Evolutionary conservation across 164 flowering plant genomes (phyloP).

Genomic region (Chloranthus sessilifolius): DNA sequence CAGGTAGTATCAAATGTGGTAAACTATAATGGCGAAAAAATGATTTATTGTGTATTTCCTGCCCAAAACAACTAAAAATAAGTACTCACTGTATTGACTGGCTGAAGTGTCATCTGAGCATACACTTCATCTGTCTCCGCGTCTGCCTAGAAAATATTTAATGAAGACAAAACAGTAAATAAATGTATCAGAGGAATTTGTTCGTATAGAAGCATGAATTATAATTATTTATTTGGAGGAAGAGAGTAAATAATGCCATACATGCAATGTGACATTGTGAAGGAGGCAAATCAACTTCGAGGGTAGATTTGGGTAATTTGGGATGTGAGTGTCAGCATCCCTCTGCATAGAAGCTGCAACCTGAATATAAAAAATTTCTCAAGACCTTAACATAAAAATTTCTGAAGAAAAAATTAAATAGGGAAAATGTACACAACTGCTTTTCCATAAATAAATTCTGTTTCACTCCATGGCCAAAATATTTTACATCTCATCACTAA

Average conservation of each 20-base stretch:
- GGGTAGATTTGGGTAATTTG: constrained; percentile 88
- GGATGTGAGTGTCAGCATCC: constrained; percentile 83
- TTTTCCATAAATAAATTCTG: no score
- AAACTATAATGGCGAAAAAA: no score
- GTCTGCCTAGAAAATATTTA: constrained; percentile 80
- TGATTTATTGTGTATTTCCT: no score
- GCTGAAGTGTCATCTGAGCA: constrained; percentile 98
- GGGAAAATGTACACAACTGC: background rate
- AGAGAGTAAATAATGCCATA: constrained; percentile 19
- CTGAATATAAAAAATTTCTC: constrained; percentile 32
- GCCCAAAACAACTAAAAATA: background rate
- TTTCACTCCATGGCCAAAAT: no score
- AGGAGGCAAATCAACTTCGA: constrained; percentile 88
- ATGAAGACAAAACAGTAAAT: constrained; percentile 9
- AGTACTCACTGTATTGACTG: constrained; percentile 73
- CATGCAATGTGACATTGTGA: constrained; percentile 88
- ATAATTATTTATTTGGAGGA: background rate
- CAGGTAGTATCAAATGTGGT: no score
- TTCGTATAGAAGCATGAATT: no score
- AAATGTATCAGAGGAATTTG: background rate
- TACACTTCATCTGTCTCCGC: constrained; percentile 97
- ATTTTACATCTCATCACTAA: no score
- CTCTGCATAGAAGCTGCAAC: constrained; percentile 99
- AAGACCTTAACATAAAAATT: background rate
- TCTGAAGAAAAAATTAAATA: background rate